A percentile compares a stretch with the other conserved stretches of the same genome.
These are phyloP conservation scores for Schizothecium vesticola DNA, from an alignment of 495 filamentous ascomycete species.

Conservation along the genomic window DNA sequence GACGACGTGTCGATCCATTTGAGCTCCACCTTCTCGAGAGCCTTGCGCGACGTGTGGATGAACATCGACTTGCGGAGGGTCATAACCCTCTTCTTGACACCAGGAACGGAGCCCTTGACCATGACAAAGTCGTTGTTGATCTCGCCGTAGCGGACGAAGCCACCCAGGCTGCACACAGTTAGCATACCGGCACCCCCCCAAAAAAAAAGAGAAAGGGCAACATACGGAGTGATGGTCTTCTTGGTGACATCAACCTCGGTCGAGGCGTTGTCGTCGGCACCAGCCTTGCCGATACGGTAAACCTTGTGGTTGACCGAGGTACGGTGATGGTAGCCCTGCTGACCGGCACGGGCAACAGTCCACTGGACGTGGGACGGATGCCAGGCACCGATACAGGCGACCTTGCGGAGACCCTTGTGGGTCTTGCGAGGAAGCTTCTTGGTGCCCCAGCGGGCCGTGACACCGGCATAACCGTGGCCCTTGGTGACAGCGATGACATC, in stretches of 20 bases:
- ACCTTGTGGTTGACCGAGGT: conserved; percentile 99
- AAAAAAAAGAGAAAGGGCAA: conserved; percentile 30
- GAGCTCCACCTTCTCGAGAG: conserved; percentile 97
- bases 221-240: conserved; percentile 99
- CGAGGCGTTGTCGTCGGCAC: conserved; percentile 81
- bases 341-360: conserved; percentile 99
- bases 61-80: conserved; percentile 99
- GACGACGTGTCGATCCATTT: conserved; percentile 99
- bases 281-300: conserved; percentile 93
- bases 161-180: conserved; percentile 71
- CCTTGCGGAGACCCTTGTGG: conserved; percentile 99
- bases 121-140: conserved; percentile 99
- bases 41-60: conserved; percentile 88
- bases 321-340: conserved; percentile 99
- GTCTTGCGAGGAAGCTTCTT: conserved; percentile 99
- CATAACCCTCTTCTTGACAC: conserved; percentile 99
- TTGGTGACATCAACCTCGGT: conserved; percentile 97
- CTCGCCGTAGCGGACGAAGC: conserved; percentile 98
- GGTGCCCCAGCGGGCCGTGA: conserved; percentile 97
- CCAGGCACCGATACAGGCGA: conserved; percentile 99
- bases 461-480: conserved; percentile 97
- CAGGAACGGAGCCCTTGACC: conserved; percentile 94
- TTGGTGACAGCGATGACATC: conserved; percentile 99
- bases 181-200: neutral
- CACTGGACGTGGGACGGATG: conserved; percentile 99